Percentiles rank a stretch among this genome's conserved stretches.
phyloP scores from a whole-genome alignment of 2,329 filamentous ascomycete species.

The Colletotrichum kahawae region DNA sequence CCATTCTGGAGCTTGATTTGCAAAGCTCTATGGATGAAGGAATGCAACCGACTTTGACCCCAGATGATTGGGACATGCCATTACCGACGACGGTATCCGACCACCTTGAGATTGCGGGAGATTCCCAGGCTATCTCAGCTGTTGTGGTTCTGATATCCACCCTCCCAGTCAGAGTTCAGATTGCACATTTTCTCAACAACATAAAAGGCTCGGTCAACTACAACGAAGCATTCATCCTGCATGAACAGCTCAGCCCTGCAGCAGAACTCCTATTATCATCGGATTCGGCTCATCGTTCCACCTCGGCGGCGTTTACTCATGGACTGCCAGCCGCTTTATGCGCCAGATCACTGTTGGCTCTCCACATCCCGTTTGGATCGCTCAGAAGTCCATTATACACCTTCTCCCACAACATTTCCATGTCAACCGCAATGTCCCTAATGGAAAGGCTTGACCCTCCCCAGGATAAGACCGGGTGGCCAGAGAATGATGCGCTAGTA shows the following conservation, averaged over 20 bases:
- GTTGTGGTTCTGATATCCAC: neutral
- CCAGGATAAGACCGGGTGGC: neutral
- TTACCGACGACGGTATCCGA: neutral
- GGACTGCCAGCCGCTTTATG: neutral
- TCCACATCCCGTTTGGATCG: neutral
- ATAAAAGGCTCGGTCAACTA: neutral
- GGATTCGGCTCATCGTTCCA: neutral
- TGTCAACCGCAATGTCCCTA: neutral
- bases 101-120: accelerated
- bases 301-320: neutral
- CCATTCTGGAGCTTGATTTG: neutral
- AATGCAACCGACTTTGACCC: neutral
- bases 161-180: neutral
- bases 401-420: neutral
- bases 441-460: neutral
- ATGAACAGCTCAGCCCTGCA: neutral
- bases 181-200: neutral
- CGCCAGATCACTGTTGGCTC: neutral
- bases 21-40: neutral
- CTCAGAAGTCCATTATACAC: neutral
- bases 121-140: neutral
- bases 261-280: neutral
- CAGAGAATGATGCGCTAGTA: neutral
- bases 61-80: neutral
- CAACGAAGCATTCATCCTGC: neutral